Percentiles rank a stretch among this genome's conserved stretches.
Evolutionary conservation across 345 rosid species (phyloP).

Genomic region (Draba incana): DNA sequence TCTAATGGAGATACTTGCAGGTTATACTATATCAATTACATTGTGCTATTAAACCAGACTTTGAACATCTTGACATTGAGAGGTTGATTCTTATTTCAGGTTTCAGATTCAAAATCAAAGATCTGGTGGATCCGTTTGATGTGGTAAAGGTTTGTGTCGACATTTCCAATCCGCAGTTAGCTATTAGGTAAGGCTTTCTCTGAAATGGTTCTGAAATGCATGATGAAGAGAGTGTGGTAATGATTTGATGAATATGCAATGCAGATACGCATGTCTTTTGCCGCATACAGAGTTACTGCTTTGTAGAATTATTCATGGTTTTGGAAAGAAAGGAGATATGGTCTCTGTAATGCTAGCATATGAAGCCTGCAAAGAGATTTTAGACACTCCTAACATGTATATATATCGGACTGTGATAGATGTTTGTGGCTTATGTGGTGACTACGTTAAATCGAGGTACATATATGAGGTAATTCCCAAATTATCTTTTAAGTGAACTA

Average conservation of each 20-base stretch:
- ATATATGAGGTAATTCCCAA: conserved; percentile 77
- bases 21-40: conserved; percentile 42
- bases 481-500: no score
- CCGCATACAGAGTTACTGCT: conserved; percentile 68
- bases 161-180: conserved; percentile 57
- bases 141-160: conserved; percentile 63
- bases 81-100: conserved; percentile 50
- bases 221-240: conserved; percentile 31
- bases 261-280: conserved; percentile 73
- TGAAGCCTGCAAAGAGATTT: conserved; percentile 62
- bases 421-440: conserved; percentile 78
- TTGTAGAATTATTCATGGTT: conserved; percentile 66
- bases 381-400: conserved; percentile 69
- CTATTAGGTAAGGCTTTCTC: conserved; percentile 67
- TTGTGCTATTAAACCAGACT: neutral
- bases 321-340: conserved; percentile 79
- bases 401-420: conserved; percentile 78
- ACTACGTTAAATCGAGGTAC: conserved; percentile 71
- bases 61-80: conserved; percentile 26
- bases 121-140: conserved; percentile 58
- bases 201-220: conserved; percentile 3
- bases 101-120: conserved; percentile 61
- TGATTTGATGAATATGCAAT: conserved; percentile 34
- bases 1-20: conserved; percentile 72
- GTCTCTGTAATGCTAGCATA: conserved; percentile 70